Evolutionary conservation across 768 basidiomycete species (phyloP), one percentile per base, ranked within the genome.

Genomic region (Rhodotorula sphaerocarpa): DNA sequence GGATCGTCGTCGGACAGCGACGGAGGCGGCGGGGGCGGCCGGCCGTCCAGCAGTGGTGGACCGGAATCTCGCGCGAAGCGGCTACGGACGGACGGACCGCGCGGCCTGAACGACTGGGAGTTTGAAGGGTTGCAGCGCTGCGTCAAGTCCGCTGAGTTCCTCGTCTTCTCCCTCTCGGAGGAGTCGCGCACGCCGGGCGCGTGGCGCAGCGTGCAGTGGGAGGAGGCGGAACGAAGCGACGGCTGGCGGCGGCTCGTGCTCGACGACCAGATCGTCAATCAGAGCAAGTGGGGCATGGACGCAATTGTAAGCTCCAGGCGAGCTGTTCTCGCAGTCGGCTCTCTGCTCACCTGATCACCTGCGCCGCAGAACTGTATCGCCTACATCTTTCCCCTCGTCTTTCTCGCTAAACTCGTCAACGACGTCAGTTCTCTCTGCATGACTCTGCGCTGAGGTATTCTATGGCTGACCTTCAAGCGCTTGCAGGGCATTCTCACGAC

Each of bases 161-260:
- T 69, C 48, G 48, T 69, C 14, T 69, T 69, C 34, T 31, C 55
- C 20, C 47, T 69, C 23, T 44, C 50, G 15, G 67, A 65, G 51
- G 67, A 69, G 61, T 59, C 57, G 25, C 28, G 67, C 20, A 47
- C 59, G 3, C 57, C 57, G 7, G 67, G 63, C 30, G 60, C 53
- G 36, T 69, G 67, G 67, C 59, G 67, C 46, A 27, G 33, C 33
- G 57, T 63, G 20, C 63, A 69, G 57, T 69, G 67, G 67, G 67
- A 59, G 33, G 67, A 69, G 50, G 67, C 67, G 14, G 63, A 65
- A 60, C 51, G 64, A 41, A 25, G 27, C 2, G 64, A 69, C 34
- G 67, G 67, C 11, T 69, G 51, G 50, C 51, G 67, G 41, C 65
- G 62, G 60, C 42, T 69, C 18, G 42, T 63, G 3, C 54, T 65